A percentile compares a stretch with the other conserved stretches of the same genome.
These are phyloP conservation scores for Chloranthus sessilifolius DNA, from an alignment of 164 flowering plant species.

Conservation along the genomic window DNA sequence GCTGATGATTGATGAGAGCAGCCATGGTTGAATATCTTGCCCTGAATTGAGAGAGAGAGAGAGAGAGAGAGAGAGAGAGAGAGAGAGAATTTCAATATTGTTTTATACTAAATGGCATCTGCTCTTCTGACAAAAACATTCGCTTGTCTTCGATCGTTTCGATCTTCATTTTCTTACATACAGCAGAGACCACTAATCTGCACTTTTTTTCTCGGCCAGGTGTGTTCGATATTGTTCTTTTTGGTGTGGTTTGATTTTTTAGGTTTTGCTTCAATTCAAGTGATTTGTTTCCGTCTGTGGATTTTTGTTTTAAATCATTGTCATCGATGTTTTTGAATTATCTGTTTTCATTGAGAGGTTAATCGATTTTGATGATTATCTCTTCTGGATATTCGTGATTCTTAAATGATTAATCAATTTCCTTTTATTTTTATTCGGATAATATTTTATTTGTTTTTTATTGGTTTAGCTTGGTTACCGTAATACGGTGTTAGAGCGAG, in stretches of 20 bases:
- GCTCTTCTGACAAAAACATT: constrained; percentile 35
- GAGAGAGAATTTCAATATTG: not conserved
- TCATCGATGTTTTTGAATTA: not conserved
- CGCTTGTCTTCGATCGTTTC: constrained; percentile 32
- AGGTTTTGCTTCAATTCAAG: no score
- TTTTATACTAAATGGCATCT: constrained; percentile 44
- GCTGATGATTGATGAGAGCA: not conserved
- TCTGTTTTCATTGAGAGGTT: not conserved
- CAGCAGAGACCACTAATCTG: constrained; percentile 27
- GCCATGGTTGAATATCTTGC: not conserved
- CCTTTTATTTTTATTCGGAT: not conserved
- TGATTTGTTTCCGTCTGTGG: constrained; percentile 1
- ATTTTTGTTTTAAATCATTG: not conserved
- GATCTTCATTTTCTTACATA: constrained; percentile 18
- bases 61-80: not conserved
- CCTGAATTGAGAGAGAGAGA: not conserved
- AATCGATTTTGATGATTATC: not conserved
- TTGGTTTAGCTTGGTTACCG: constrained; percentile 1
- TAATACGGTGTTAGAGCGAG: no score
- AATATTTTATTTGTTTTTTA: not conserved
- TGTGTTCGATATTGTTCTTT: constrained; percentile 11
- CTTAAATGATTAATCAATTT: no score
- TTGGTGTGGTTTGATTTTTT: not conserved
- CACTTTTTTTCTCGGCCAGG: constrained; percentile 30
- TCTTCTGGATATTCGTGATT: not conserved